Conservation (phyloP, 192 early-diverging fungal genomes). For the Cetraspora pellucida region DNA sequence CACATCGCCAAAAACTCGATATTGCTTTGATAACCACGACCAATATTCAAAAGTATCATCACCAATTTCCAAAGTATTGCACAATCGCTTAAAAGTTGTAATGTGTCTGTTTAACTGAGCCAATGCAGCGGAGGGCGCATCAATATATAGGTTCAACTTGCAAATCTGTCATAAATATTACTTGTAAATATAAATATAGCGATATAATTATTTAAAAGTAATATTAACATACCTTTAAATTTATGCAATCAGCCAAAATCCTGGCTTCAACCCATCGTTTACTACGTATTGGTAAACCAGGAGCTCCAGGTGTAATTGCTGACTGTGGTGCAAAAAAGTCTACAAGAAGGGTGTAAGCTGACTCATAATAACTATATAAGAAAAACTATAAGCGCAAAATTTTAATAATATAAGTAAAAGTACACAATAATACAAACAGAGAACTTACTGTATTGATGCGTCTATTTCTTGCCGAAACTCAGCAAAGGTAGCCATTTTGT, state of each 20-base stretch:
- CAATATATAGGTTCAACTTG: slow-evolving; percentile 70
- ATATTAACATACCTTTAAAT: slow-evolving; percentile 62
- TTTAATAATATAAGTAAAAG: neutral
- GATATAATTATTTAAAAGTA: neutral
- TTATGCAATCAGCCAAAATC: slow-evolving; percentile 71
- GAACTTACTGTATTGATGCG: slow-evolving; percentile 48
- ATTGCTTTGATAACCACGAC: slow-evolving; percentile 83
- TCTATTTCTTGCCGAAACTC: slow-evolving; percentile 69
- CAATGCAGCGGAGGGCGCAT: slow-evolving; percentile 68
- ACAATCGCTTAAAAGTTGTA: slow-evolving; percentile 58
- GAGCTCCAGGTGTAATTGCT: slow-evolving; percentile 46
- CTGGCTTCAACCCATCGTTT: slow-evolving; percentile 77
- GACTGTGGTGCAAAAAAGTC: slow-evolving; percentile 65
- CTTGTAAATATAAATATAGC: neutral
- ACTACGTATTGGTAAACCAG: slow-evolving; percentile 52
- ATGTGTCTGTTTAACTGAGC: slow-evolving; percentile 73
- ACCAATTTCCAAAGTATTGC: slow-evolving; percentile 61
- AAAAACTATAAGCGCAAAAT: neutral
- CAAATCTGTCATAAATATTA: slow-evolving; percentile 61
- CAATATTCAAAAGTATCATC: slow-evolving; percentile 86
- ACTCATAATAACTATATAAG: slow-evolving; percentile 63
- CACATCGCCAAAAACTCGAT: slow-evolving; percentile 77
- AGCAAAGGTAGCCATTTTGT: slow-evolving; percentile 66
- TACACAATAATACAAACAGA: neutral
- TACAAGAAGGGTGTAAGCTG: slow-evolving; percentile 64